These are phyloP conservation scores for Cytospora paraplurivora DNA, from an alignment of 2,329 filamentous ascomycete genomes.

Conservation along the genomic window DNA sequence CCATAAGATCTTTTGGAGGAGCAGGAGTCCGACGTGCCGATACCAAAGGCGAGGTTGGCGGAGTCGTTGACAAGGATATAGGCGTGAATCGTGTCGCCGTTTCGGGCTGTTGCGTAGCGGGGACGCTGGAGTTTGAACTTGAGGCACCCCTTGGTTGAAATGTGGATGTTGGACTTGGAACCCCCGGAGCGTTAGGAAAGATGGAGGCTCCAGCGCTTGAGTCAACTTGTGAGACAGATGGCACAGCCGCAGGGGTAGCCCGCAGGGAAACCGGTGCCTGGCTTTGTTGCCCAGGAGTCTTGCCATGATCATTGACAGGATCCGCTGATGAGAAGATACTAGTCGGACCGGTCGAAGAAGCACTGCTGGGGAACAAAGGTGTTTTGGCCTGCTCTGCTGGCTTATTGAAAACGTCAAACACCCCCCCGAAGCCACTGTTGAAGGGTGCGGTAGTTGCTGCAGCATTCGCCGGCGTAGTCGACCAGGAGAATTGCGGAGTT, in stretches of 20 bases:
- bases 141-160: background rate
- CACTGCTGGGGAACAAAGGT: background rate
- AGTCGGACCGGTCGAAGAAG: background rate
- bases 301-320: background rate
- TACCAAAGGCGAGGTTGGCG: background rate
- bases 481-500: constrained; percentile 3
- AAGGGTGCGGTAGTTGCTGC: background rate
- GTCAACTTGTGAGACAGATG: background rate
- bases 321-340: background rate
- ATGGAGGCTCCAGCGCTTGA: background rate
- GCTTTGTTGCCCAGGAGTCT: background rate
- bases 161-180: constrained; percentile 1
- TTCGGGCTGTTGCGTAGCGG: background rate
- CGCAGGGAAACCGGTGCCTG: background rate
- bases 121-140: background rate
- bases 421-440: constrained; percentile 1
- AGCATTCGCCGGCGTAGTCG: constrained; percentile 10
- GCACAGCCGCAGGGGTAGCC: background rate
- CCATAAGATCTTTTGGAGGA: constrained; percentile 45
- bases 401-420: constrained; percentile 21
- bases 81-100: background rate
- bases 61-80: constrained; percentile 17
- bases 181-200: background rate
- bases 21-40: constrained; percentile 13
- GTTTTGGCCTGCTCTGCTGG: background rate